Base-by-base conservation (phyloP, 2,329 filamentous ascomycete genomes). In the Botrytis galanthina region DNA sequence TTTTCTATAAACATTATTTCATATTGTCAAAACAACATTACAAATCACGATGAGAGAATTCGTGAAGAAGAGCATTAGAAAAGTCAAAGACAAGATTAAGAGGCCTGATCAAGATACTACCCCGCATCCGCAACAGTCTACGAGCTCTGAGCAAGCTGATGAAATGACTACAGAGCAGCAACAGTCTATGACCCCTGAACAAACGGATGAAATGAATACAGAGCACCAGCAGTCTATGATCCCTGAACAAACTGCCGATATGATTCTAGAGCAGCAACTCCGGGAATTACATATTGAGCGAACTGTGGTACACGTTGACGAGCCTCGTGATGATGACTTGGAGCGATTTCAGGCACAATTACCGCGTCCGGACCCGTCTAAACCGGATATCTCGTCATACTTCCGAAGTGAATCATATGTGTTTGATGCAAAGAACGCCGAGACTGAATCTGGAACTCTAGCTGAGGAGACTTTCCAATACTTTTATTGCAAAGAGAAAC, bases 401-500 rank as follows among this genome's bases (percentile, higher is more conserved):
- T 57, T 57, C n/a, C 51, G 51, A 29, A 29, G 16, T 32, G 51
- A 57, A 57, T 57, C n/a, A 18, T 57, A 57, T n/a, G 16, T 3
- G 7, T 29, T 57, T 9, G n/a, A 57, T 29, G 10, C 59, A 39
- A 20, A 26, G 8, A 62, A n/a, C 37, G 1, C 20, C 20, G 35
- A 66, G 12, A 48, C 44, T 14, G 63, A 66, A 66, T 66, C 63
- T 10, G 46, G 42, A 5, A 54, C 62, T 12, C 51, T 75, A 14
- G 68, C 74, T 16, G 54, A 67, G 46, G 46, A 42, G 20, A 72
- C 72, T 20, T 75, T 74, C n/a, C 20, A 32, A 4, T 74, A 74
- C 39, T 76, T 76, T 29, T 73, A 76, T 18, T 75, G 72, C 3
- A 22, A 35, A 1, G 16, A 60, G 14, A 72, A 74, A 39, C 37